These are phyloP conservation scores for Krasilnikovozyma curviuscula DNA, from an alignment of 768 basidiomycete genomes.

Conservation along the genomic window DNA sequence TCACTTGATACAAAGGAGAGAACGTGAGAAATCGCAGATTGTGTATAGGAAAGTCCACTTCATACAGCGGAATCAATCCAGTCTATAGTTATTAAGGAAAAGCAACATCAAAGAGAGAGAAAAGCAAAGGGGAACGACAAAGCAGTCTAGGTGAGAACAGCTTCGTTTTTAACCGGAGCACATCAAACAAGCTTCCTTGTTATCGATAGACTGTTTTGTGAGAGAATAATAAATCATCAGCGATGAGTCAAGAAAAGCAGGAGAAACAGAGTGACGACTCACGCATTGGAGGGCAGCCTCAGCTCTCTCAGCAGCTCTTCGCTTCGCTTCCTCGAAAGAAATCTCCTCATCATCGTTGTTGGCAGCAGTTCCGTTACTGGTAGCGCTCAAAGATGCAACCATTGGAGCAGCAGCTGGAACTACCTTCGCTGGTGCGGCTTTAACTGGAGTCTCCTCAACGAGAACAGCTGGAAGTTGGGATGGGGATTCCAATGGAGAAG, in stretches of 20 bases:
- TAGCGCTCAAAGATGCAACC: background rate
- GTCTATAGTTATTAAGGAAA: background rate
- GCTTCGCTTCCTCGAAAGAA: constrained; percentile 59
- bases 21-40: too few species aligned
- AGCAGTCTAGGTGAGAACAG: too few species aligned
- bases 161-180: constrained; percentile 41
- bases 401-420: constrained; percentile 7
- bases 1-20: too few species aligned
- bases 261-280: background rate
- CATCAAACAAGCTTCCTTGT: constrained; percentile 87
- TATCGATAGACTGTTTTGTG: constrained; percentile 57
- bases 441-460: too few species aligned
- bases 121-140: background rate
- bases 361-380: constrained; percentile 13
- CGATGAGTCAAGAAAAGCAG: background rate
- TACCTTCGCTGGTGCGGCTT: too few species aligned
- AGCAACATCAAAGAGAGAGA: constrained; percentile 5
- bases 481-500: too few species aligned
- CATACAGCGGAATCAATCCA: background rate
- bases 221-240: background rate
- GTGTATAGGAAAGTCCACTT: too few species aligned
- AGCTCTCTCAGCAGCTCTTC: constrained; percentile 30
- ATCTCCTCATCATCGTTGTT: constrained; percentile 29
- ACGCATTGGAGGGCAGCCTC: constrained; percentile 26
- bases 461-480: too few species aligned